Base-by-base conservation (phyloP, 352 stramenopile species). In the Phytophthora quininea region DNA sequence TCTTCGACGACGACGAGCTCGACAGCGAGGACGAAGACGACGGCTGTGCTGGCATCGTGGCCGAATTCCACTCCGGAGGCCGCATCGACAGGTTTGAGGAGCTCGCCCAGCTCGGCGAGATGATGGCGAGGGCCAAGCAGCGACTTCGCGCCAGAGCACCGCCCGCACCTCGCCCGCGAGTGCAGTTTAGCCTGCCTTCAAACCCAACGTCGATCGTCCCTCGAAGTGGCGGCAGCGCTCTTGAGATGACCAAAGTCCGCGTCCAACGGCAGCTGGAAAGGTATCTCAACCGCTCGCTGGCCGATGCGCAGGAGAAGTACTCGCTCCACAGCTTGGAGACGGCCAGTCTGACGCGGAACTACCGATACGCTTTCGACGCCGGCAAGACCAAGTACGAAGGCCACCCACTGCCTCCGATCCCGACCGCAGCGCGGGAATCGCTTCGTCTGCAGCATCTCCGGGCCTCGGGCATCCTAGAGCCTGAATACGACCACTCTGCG, bases 401-500 rank as follows among this genome's bases (percentile, higher is more conserved):
- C 2, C 62, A 73, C 42, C 79, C 79, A 32, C 45, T 86, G 1
- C 69, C 77, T 42, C 79, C 79, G 0, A 66, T 64, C 30, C 67
- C 70, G 3, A 49, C 54, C 12, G n/a, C 64, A n/a, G 50, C 72
- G 10, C 70, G 65, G 38, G 76, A 88, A 58, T 56, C 60, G 19
- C 31, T 37, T 32, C 76, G 79, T 35, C 59, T 86, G 30, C 55
- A 74, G 12, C 63, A 78, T 52, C 77, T 86, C 14, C 24, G 74
- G 15, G 53, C 70, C 37, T 79, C 75, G 9, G 73, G 68, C 1
- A 68, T 84, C 38, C 40, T 89, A 14, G 55, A 75, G 1, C 56
- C 64, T 10, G 62, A 73, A 35, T 86, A 83, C 52, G 80, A 86
- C 58, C 79, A 68, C 56, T 58, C 68, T 8, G 77, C 74, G 3